A percentile compares a stretch with the other conserved stretches of the same genome.
phyloP scores from a whole-genome alignment of 2,329 filamentous ascomycete genomes.

The Cercospora zeae-maydis region DNA sequence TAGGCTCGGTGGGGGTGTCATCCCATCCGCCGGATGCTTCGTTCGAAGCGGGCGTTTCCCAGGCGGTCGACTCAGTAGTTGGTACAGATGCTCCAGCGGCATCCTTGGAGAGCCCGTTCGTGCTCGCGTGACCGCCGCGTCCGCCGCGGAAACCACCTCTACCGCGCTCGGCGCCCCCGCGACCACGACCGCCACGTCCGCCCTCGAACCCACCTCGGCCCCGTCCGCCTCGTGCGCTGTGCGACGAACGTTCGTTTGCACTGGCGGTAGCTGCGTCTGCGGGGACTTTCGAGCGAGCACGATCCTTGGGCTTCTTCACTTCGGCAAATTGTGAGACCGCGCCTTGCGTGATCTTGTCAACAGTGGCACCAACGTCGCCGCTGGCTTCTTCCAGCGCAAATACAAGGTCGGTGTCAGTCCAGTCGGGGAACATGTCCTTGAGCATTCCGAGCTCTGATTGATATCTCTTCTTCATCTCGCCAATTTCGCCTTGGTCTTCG shows the following conservation, averaged over 20 bases:
- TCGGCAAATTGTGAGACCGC: slow-evolving; percentile 80
- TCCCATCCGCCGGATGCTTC: slow-evolving; percentile 28
- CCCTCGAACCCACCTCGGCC: slow-evolving; percentile 47
- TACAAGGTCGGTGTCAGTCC: slow-evolving; percentile 92
- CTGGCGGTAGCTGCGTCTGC: slow-evolving; percentile 54
- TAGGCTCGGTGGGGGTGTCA: slow-evolving; percentile 15
- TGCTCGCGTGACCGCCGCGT: slow-evolving; percentile 58
- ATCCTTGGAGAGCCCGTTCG: slow-evolving; percentile 60
- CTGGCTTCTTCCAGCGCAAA: slow-evolving; percentile 87
- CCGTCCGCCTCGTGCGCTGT: slow-evolving; percentile 41
- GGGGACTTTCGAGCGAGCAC: slow-evolving; percentile 68
- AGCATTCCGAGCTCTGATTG: slow-evolving; percentile 73
- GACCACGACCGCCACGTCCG: slow-evolving; percentile 59
- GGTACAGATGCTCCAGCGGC: slow-evolving; percentile 57
- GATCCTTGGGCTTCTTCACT: slow-evolving; percentile 75
- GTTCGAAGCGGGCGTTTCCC: slow-evolving; percentile 49
- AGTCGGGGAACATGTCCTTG: slow-evolving; percentile 90
- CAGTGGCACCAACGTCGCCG: slow-evolving; percentile 68
- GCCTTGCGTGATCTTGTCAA: slow-evolving; percentile 76
- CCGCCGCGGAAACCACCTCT: slow-evolving; percentile 53
- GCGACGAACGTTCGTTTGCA: slow-evolving; percentile 48
- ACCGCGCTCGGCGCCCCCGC: slow-evolving; percentile 56
- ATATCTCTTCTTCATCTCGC: slow-evolving; percentile 88
- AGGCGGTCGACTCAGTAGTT: slow-evolving; percentile 65
- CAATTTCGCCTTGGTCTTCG: slow-evolving; percentile 84